A percentile compares a stretch with the other conserved stretches of the same genome.
Evolutionary conservation across 306 rosid species (phyloP).

Genomic region (Biancaea sappan): DNA sequence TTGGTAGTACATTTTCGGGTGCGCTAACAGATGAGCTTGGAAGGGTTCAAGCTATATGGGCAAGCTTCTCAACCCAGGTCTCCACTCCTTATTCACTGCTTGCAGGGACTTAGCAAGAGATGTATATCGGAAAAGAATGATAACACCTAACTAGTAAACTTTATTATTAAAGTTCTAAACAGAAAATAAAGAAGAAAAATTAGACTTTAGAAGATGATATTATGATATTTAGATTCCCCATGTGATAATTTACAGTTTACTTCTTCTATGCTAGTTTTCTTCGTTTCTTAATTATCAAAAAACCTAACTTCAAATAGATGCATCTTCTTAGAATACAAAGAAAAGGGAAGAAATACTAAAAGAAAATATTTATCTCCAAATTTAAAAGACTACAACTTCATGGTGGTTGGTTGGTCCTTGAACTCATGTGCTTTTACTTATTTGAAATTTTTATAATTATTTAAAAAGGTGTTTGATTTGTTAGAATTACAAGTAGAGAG

Average conservation of each 20-base stretch:
- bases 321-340: slow-evolving; percentile 45
- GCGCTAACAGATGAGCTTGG: slow-evolving; percentile 87
- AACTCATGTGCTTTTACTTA: slow-evolving; percentile 35
- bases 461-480: slow-evolving; percentile 21
- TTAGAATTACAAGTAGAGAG: slow-evolving; percentile 6
- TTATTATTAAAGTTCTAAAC: neutral
- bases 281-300: slow-evolving; percentile 28
- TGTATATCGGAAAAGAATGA: neutral
- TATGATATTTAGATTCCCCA: neutral
- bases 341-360: slow-evolving; percentile 46
- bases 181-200: neutral
- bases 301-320: slow-evolving; percentile 43
- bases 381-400: slow-evolving; percentile 32
- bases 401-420: slow-evolving; percentile 54
- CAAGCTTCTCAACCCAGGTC: slow-evolving; percentile 98
- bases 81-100: slow-evolving; percentile 34
- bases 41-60: slow-evolving; percentile 94
- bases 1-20: slow-evolving; percentile 90
- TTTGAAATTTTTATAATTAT: slow-evolving; percentile 35
- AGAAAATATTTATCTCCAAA: slow-evolving; percentile 38
- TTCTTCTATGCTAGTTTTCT: slow-evolving; percentile 16
- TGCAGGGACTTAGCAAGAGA: neutral
- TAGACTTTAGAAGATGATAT: slow-evolving; percentile 1
- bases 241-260: slow-evolving; percentile 29
- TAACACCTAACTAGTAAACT: neutral